Evolutionary conservation across 225 moss, liverwort and hornwort genomes (phyloP), one percentile per base, ranked within the genome.

Genomic region (Ulota crispa): DNA sequence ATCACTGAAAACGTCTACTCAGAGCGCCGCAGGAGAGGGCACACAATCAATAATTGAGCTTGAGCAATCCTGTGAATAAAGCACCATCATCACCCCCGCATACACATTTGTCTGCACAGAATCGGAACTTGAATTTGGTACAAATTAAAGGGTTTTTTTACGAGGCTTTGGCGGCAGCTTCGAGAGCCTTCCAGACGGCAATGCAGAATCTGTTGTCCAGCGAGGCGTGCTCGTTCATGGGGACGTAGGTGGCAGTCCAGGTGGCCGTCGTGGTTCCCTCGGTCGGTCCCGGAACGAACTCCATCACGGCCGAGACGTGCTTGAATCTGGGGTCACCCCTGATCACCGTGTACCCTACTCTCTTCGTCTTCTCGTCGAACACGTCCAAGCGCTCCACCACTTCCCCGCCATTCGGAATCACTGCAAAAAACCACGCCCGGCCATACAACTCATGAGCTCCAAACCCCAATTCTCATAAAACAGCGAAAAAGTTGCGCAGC

Each of bases 171-270:
- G 82, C 85, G 47, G 81, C 77, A 0, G 61, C 78, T 68, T 82
- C 85, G 15, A 82, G 62, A 4, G 85, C 85, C 62, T 63, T 85
- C 82, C 82, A 85, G 53, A 85, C 78, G 53, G 85, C 85, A 73
- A 85, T 34, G 41, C 78, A 67, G 26, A 82, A 78, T 73, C 78
- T 85, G 43, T 82, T 85, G 52, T 82, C 82, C 62, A 82, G 10
- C 12, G 73, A 67, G 3, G 68, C 79, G 26, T 8, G 50, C 31
- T 85, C 88, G 30, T 59, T 54, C 1, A 71, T 76, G 16, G 87
- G 87, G 36, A 87, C 85, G 65, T 57, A 87, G 24, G 82, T 82
- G 59, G 85, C 87, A 12, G 82, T 82, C 87, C 87, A 85, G 4
- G 75, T 82, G 4, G 87, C 87, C 6, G 70, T 76, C 3, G 85